phyloP scores from a whole-genome alignment of 768 basidiomycete genomes.

The Tylopilus rubrobrunneus region DNA sequence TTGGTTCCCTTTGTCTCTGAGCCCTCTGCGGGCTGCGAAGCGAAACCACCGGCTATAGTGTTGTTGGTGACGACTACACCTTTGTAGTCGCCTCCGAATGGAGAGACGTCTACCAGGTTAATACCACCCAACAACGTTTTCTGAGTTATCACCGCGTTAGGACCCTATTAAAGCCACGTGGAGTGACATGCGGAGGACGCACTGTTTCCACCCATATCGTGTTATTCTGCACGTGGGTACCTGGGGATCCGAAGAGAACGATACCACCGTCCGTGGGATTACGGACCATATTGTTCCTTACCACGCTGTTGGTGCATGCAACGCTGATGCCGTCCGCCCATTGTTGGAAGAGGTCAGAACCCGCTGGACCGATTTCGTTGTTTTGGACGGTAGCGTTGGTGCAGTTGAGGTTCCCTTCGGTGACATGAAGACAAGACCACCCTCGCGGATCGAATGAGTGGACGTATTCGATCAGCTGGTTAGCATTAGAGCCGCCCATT shows the following conservation, averaged over 20 bases:
- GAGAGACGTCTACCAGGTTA: slow-evolving; percentile 70
- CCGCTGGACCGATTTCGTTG: slow-evolving; percentile 82
- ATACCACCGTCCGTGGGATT: slow-evolving; percentile 79
- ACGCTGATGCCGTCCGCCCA: slow-evolving; percentile 86
- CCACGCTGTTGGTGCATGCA: slow-evolving; percentile 56
- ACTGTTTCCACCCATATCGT: slow-evolving; percentile 71
- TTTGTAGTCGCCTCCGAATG: slow-evolving; percentile 63
- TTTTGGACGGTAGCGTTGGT: slow-evolving; percentile 63
- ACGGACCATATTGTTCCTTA: slow-evolving; percentile 67
- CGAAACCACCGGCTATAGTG: slow-evolving; percentile 64
- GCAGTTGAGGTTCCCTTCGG: slow-evolving; percentile 66
- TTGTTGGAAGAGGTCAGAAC: slow-evolving; percentile 57
- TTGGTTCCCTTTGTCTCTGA: slow-evolving; percentile 53
- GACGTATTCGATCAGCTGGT: slow-evolving; percentile 76
- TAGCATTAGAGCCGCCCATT: slow-evolving; percentile 71
- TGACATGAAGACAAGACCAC: slow-evolving; percentile 81
- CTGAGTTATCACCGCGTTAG: slow-evolving; percentile 31
- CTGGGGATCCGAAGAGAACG: slow-evolving; percentile 73
- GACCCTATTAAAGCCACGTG: background rate
- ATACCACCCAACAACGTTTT: slow-evolving; percentile 72
- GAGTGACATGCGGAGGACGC: slow-evolving; percentile 21
- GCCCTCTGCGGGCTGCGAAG: slow-evolving; percentile 40
- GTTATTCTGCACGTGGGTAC: slow-evolving; percentile 69
- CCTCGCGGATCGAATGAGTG: slow-evolving; percentile 71
- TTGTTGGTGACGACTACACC: slow-evolving; percentile 67